phyloP scores from a whole-genome alignment of 805 yeast genomes.

The Isabelozyma gotoi region DNA sequence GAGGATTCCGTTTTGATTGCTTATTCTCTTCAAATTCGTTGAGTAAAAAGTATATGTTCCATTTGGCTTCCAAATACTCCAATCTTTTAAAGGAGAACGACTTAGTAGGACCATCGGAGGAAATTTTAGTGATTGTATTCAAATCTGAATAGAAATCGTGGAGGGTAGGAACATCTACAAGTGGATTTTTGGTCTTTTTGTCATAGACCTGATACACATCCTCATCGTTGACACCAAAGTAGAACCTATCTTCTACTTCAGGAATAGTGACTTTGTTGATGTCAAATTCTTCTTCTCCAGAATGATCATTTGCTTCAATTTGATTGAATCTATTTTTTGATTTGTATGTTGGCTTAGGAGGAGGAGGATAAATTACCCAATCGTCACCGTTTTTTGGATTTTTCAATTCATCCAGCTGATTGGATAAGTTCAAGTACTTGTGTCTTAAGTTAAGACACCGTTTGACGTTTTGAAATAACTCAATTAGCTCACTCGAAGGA shows the following conservation, averaged over 20 bases:
- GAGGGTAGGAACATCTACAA: constrained; percentile 74
- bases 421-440: constrained; percentile 68
- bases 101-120: constrained; percentile 95
- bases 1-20: constrained; percentile 90
- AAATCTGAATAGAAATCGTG: constrained; percentile 84
- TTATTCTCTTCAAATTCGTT: constrained; percentile 93
- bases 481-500: constrained; percentile 68
- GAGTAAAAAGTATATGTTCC: constrained; percentile 85
- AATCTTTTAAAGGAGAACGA: constrained; percentile 93
- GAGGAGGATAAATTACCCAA: constrained; percentile 89
- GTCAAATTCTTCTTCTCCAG: constrained; percentile 52
- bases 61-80: constrained; percentile 92
- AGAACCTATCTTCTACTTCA: constrained; percentile 36
- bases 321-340: constrained; percentile 59
- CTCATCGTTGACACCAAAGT: constrained; percentile 51
- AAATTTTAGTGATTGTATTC: constrained; percentile 66
- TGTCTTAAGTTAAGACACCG: constrained; percentile 71
- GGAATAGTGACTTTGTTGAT: constrained; percentile 59
- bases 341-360: constrained; percentile 82
- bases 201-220: constrained; percentile 70
- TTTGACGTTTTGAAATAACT: constrained; percentile 59
- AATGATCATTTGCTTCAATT: constrained; percentile 27
- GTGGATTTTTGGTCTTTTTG: constrained; percentile 24
- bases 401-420: constrained; percentile 62
- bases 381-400: constrained; percentile 77